These are phyloP conservation scores for Cavenderia fasciculata DNA, from an alignment of 78 protist species.

Conservation along the genomic window DNA sequence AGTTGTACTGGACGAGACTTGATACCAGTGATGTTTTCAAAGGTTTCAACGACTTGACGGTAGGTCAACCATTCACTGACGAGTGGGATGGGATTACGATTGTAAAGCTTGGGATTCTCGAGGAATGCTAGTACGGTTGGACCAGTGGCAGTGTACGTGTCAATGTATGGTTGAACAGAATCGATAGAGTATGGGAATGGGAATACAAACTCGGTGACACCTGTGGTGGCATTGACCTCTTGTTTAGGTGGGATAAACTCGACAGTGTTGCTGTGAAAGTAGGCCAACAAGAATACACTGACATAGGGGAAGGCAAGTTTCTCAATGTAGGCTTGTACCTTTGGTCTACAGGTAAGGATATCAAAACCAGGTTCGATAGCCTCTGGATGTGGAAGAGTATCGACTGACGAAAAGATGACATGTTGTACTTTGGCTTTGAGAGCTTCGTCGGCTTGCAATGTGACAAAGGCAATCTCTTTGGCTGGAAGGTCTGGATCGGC, in stretches of 20 bases:
- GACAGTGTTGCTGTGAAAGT: not conserved
- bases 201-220: no score
- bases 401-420: constrained; percentile 20
- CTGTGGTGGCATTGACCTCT: no score
- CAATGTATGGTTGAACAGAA: constrained; percentile 21
- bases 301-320: not conserved
- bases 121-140: constrained; percentile 2
- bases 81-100: not conserved
- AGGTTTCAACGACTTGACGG: not conserved
- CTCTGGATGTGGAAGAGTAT: not conserved
- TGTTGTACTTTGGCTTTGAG: not conserved
- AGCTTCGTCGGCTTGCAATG: constrained; percentile 2
- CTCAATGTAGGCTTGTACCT: not conserved
- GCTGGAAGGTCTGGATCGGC: not conserved
- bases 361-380: not conserved
- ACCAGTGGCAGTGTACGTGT: constrained; percentile 31
- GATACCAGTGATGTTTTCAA: not conserved
- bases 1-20: not conserved
- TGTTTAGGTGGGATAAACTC: constrained; percentile 23
- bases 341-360: constrained; percentile 1
- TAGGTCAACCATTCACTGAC: not conserved
- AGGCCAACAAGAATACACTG: constrained; percentile 14
- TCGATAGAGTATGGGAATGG: no score
- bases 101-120: not conserved
- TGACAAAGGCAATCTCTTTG: not conserved